A percentile compares a stretch with the other conserved stretches of the same genome.
phyloP scores from a whole-genome alignment of 2,329 filamentous ascomycete genomes.

The Onygenales sp. region DNA sequence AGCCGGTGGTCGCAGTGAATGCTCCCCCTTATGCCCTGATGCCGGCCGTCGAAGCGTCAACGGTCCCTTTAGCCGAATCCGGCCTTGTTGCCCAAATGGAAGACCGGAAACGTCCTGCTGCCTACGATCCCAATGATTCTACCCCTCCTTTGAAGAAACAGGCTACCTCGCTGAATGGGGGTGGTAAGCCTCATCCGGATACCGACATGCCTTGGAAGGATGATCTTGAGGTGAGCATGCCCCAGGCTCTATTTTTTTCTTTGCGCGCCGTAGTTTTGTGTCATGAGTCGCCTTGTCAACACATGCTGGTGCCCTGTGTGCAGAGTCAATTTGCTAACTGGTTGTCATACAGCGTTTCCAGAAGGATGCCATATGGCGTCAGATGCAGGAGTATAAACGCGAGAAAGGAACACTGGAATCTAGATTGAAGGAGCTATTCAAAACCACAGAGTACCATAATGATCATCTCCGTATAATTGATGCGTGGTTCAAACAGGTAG shows the following conservation, averaged over 20 bases:
- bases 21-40: constrained; percentile 52
- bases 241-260: constrained; percentile 11
- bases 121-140: constrained; percentile 68
- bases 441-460: constrained; percentile 72
- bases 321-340: constrained; percentile 8
- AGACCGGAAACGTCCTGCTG: constrained; percentile 93
- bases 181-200: constrained; percentile 53
- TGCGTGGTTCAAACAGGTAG: constrained; percentile 87
- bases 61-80: constrained; percentile 65
- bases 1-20: constrained; percentile 20
- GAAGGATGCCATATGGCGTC: constrained; percentile 93
- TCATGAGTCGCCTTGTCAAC: neutral
- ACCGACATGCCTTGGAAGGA: constrained; percentile 62
- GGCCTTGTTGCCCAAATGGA: constrained; percentile 89
- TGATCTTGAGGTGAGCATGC: constrained; percentile 61
- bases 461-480: constrained; percentile 87
- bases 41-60: constrained; percentile 70
- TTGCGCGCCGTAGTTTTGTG: neutral
- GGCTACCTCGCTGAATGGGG: constrained; percentile 61
- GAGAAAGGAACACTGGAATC: constrained; percentile 74
- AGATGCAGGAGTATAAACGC: constrained; percentile 97
- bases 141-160: constrained; percentile 88
- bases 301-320: constrained; percentile 6
- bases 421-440: constrained; percentile 70
- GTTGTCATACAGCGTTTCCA: constrained; percentile 59